Percentiles rank a stretch among this genome's conserved stretches.
Conservation (phyloP, 2,329 filamentous ascomycete genomes). For the Diplodia corticola region DNA sequence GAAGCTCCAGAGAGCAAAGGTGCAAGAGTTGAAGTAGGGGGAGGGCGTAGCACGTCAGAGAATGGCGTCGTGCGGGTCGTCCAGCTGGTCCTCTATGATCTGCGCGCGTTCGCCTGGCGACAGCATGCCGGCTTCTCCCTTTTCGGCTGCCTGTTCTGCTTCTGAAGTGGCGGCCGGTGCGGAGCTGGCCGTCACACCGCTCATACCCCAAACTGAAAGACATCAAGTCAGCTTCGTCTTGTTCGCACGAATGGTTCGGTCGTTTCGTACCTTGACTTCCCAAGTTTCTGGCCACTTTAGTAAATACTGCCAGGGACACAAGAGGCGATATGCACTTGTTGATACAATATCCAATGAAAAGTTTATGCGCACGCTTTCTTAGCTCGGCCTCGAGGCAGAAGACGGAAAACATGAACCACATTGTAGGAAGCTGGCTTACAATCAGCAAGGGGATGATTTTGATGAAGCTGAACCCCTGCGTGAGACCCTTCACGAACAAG, state of each 20-base stretch:
- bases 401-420: slow-evolving; percentile 28
- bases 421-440: slow-evolving; percentile 27
- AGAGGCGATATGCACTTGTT: slow-evolving; percentile 28
- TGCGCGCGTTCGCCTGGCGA: neutral
- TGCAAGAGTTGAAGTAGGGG: slow-evolving; percentile 32
- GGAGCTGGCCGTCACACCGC: slow-evolving; percentile 12
- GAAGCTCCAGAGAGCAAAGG: slow-evolving; percentile 33
- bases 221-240: neutral
- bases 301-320: slow-evolving; percentile 28
- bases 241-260: neutral
- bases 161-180: slow-evolving; percentile 10
- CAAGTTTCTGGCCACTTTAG: slow-evolving; percentile 28
- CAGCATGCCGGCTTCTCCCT: neutral
- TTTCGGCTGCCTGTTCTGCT: slow-evolving; percentile 18
- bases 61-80: neutral
- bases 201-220: slow-evolving; percentile 14
- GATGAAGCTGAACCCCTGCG: slow-evolving; percentile 25
- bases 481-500: slow-evolving; percentile 32
- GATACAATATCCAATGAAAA: slow-evolving; percentile 28
- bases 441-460: slow-evolving; percentile 26
- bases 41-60: neutral
- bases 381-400: slow-evolving; percentile 26
- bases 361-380: slow-evolving; percentile 26
- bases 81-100: neutral
- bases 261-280: slow-evolving; percentile 26